Percentiles rank a stretch among this genome's conserved stretches.
Conservation (phyloP, 345 rosid species). For the Hibiscus mutabilis region DNA sequence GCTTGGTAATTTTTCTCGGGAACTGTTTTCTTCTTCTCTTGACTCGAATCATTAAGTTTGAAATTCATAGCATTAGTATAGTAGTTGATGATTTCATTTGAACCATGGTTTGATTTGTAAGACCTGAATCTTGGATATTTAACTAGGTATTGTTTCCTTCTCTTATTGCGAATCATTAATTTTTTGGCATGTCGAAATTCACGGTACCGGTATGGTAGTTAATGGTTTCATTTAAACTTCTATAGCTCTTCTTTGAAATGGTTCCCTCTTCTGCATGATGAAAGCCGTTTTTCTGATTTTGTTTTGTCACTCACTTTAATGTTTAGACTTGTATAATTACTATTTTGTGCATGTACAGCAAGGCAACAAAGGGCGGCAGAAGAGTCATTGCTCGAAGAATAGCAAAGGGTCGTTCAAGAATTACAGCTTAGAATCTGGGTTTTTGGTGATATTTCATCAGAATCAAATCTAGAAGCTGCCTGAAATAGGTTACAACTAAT, state of each 20-base stretch:
- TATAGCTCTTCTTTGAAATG: background rate
- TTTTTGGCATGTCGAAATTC: background rate
- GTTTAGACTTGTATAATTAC: constrained; percentile 8
- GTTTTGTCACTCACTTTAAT: background rate
- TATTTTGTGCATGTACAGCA: constrained; percentile 45
- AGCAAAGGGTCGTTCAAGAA: constrained; percentile 89
- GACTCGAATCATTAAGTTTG: background rate
- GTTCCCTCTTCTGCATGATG: background rate
- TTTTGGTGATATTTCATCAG: background rate
- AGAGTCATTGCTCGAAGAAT: constrained; percentile 94
- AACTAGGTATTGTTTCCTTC: constrained; percentile 45
- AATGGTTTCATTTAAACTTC: background rate
- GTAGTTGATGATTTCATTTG: background rate
- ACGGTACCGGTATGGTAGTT: background rate
- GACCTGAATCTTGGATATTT: constrained; percentile 58
- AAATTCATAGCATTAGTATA: background rate
- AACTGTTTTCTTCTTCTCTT: background rate
- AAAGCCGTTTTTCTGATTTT: background rate
- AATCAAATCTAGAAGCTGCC: constrained; percentile 4
- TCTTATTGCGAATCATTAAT: background rate
- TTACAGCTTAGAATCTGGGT: constrained; percentile 52
- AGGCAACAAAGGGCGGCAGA: constrained; percentile 94
- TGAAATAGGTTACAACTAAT: background rate
- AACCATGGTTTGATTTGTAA: background rate
- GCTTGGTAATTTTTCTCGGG: constrained; percentile 55